Percentiles rank a stretch among this genome's conserved stretches.
These are phyloP conservation scores for Saccharomycopsis sp. DNA, from an alignment of 805 yeast genomes.

Conservation along the genomic window DNA sequence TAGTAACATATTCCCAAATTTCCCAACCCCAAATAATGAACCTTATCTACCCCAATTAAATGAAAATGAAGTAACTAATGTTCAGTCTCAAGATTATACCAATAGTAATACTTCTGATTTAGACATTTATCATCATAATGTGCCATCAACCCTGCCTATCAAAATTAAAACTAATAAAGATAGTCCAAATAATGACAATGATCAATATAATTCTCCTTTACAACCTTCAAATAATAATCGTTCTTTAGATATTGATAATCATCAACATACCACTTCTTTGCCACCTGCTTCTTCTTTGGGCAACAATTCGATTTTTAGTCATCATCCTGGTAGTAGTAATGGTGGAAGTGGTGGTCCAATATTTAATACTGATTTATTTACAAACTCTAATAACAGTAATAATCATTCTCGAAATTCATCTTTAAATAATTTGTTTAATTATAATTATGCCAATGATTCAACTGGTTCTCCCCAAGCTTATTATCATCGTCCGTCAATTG, in stretches of 20 bases:
- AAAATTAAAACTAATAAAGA: background rate
- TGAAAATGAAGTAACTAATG: constrained; percentile 1
- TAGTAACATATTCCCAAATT: constrained; percentile 5
- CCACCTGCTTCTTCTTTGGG: constrained; percentile 2
- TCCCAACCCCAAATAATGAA: constrained; percentile 1
- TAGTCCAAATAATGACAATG: constrained; percentile 12
- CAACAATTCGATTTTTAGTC: too few species aligned
- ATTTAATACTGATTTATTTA: constrained; percentile 15
- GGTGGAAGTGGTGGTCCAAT: constrained; percentile 7
- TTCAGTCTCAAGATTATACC: background rate
- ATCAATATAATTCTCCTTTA: background rate
- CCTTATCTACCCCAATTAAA: constrained; percentile 10
- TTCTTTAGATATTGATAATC: background rate
- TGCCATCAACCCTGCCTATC: background rate
- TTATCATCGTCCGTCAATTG: constrained; percentile 8
- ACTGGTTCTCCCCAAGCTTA: constrained; percentile 1
- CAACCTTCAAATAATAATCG: background rate
- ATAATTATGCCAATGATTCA: constrained; percentile 2
- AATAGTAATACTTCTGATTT: background rate
- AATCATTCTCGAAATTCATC: constrained; percentile 14
- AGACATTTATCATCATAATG: background rate
- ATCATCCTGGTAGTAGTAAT: background rate
- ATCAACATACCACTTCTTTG: background rate
- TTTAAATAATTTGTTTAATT: constrained; percentile 10
- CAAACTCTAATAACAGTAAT: background rate